Conservation (phyloP, 805 yeast species). For the Spathaspora arborariae region DNA sequence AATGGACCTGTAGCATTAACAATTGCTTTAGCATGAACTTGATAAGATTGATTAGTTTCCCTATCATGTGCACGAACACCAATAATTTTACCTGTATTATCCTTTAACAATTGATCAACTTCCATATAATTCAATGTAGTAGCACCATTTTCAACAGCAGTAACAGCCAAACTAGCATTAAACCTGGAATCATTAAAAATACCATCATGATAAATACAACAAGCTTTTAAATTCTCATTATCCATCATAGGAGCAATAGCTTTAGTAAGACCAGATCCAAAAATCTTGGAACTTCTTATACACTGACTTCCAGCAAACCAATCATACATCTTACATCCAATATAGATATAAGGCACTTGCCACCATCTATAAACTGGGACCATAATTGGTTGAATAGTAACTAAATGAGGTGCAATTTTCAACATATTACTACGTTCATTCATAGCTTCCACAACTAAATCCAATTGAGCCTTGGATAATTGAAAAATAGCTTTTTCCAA, state of each 20-base stretch:
- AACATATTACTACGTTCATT: conserved; percentile 60
- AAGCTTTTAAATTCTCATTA: conserved; percentile 74
- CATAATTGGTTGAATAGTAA: conserved; percentile 83
- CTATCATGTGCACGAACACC: conserved; percentile 77
- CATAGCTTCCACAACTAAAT: conserved; percentile 26
- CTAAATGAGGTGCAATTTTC: conserved; percentile 88
- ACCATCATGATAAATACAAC: conserved; percentile 93
- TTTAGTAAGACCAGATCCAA: conserved; percentile 61
- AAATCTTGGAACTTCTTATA: conserved; percentile 70
- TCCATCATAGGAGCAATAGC: conserved; percentile 86
- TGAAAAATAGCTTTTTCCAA: conserved; percentile 93
- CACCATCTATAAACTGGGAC: conserved; percentile 95
- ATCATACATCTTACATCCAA: conserved; percentile 89
- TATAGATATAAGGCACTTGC: conserved; percentile 92
- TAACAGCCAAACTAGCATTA: conserved; percentile 79
- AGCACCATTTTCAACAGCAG: conserved; percentile 86
- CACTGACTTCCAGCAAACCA: conserved; percentile 88
- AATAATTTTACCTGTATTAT: conserved; percentile 50
- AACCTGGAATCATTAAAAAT: conserved; percentile 89
- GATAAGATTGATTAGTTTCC: conserved; percentile 61
- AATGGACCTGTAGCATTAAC: conserved; percentile 96
- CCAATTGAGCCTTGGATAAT: conserved; percentile 77
- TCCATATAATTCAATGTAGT: conserved; percentile 84
- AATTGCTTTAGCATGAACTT: conserved; percentile 66
- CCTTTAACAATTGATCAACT: conserved; percentile 72